Evolutionary conservation across 306 rosid species (phyloP).

Genomic region (Senna siamea): DNA sequence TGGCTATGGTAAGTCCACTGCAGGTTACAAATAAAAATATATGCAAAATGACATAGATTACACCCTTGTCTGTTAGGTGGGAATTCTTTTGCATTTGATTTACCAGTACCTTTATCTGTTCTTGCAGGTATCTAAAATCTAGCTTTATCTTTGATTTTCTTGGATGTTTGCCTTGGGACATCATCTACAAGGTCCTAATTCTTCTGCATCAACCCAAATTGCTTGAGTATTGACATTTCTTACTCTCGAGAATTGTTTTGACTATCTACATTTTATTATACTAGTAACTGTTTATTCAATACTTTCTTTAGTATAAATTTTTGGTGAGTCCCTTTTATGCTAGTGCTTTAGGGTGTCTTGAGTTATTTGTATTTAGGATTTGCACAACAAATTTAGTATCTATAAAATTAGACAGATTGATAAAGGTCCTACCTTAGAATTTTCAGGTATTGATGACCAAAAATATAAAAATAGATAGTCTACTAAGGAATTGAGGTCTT

Average conservation of each 20-base stretch:
- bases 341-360: too few species aligned
- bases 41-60: slow-evolving; percentile 10
- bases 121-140: slow-evolving; percentile 79
- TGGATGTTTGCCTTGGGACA: slow-evolving; percentile 96
- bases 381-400: too few species aligned
- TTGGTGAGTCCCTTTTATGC: too few species aligned
- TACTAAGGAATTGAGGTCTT: too few species aligned
- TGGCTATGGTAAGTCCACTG: background rate
- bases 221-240: background rate
- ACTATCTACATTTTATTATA: background rate
- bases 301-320: too few species aligned
- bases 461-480: too few species aligned
- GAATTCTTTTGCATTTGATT: slow-evolving; percentile 6
- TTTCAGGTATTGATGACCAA: too few species aligned
- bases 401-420: too few species aligned
- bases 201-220: slow-evolving; percentile 25
- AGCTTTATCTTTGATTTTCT: slow-evolving; percentile 74
- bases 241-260: slow-evolving; percentile 8
- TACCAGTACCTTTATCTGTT: slow-evolving; percentile 20
- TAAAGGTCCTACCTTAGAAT: too few species aligned
- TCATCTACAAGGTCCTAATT: slow-evolving; percentile 73
- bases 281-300: background rate
- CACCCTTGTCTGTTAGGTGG: too few species aligned
- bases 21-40: background rate
- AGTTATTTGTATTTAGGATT: too few species aligned